A percentile compares a stretch with the other conserved stretches of the same genome.
Evolutionary conservation across 169 alveolate species (phyloP).

Genomic region (Plasmodium inui): DNA sequence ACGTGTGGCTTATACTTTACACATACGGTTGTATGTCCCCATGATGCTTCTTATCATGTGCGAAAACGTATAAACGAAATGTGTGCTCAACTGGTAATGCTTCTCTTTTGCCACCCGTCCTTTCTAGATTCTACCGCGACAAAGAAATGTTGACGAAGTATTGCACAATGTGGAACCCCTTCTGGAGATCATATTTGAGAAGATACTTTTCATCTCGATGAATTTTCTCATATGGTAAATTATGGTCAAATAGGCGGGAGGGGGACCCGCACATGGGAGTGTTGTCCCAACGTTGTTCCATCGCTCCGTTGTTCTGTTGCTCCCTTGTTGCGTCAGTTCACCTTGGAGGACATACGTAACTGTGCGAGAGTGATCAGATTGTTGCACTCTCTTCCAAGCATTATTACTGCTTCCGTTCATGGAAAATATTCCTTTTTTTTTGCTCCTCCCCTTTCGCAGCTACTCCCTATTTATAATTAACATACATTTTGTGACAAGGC

Average conservation of each 20-base stretch:
- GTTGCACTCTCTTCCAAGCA: neutral
- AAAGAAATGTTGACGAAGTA: conserved; percentile 70
- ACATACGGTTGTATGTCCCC: neutral
- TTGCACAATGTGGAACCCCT: conserved; percentile 80
- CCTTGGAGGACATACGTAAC: neutral
- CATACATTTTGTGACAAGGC: conserved; percentile 66
- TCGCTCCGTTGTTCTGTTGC: neutral
- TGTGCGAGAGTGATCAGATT: neutral
- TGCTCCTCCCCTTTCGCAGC: conserved; percentile 56
- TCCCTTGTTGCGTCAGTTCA: neutral
- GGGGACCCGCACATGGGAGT: neutral
- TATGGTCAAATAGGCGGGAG: neutral
- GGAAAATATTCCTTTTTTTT: neutral
- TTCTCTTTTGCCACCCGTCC: neutral
- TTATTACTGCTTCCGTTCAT: neutral
- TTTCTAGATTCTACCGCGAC: conserved; percentile 66
- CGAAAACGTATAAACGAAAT: neutral
- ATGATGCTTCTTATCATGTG: neutral
- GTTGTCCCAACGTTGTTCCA: conserved; percentile 9
- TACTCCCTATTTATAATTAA: conserved; percentile 69
- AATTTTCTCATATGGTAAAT: conserved; percentile 82
- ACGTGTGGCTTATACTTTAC: neutral
- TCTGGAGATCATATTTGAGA: conserved; percentile 82
- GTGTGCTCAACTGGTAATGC: neutral
- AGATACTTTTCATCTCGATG: conserved; percentile 83